Percentiles rank a stretch among this genome's conserved stretches.
These are phyloP conservation scores for Atkinsonella hypoxylon DNA, from an alignment of 2,329 filamentous ascomycete species.

Conservation along the genomic window DNA sequence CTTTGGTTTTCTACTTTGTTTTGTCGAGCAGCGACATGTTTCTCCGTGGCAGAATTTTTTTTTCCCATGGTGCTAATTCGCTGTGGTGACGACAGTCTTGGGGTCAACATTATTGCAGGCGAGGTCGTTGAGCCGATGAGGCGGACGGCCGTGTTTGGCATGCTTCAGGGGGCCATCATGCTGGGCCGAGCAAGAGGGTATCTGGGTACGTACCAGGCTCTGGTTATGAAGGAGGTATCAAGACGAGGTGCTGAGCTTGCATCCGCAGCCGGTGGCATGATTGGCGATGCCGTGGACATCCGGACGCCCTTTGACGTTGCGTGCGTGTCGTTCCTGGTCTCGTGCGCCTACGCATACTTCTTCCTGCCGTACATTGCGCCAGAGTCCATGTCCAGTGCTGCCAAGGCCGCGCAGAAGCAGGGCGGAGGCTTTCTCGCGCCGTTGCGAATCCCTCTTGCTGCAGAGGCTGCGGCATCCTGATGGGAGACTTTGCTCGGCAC, in stretches of 20 bases:
- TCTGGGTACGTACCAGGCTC: constrained; percentile 26
- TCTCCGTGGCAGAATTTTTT: no score
- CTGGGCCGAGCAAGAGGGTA: constrained; percentile 54
- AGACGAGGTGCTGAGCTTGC: not conserved
- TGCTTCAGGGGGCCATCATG: constrained; percentile 55
- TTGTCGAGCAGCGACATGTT: no score
- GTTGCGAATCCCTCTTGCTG: constrained; percentile 46
- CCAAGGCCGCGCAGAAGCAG: constrained; percentile 14
- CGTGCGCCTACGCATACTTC: constrained; percentile 28
- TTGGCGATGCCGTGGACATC: constrained; percentile 52
- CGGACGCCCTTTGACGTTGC: constrained; percentile 53
- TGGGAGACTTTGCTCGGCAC: constrained; percentile 42
- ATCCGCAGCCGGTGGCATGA: constrained; percentile 43
- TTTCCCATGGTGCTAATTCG: no score
- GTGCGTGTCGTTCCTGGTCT: constrained; percentile 40
- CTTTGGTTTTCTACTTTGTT: no score
- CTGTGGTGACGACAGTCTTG: constrained; percentile 27
- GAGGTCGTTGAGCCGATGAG: constrained; percentile 48
- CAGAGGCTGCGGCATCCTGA: constrained; percentile 38
- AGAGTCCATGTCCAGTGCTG: constrained; percentile 22
- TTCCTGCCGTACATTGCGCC: constrained; percentile 39
- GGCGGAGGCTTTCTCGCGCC: constrained; percentile 47
- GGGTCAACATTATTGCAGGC: constrained; percentile 56
- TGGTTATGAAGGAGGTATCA: not conserved
- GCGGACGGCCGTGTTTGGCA: constrained; percentile 53